Evolutionary conservation across 2,329 filamentous ascomycete genomes (phyloP).

Genomic region (Xylariales sp.): DNA sequence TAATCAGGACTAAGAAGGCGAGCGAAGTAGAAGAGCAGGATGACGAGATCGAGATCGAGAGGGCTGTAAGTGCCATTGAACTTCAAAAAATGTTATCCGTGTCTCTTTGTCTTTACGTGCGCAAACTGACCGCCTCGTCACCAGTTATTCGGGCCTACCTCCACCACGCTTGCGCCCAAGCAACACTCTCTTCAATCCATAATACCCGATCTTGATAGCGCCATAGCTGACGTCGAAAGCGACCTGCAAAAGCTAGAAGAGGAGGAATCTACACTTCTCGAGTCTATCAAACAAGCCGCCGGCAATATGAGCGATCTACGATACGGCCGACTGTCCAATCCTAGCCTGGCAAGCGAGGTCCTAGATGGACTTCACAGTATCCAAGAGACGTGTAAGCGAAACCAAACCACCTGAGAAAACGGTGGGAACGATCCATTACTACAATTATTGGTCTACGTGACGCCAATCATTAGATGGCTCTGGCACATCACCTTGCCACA

Average conservation of each 20-base stretch:
- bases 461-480: background rate
- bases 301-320: slow-evolving; percentile 83
- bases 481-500: background rate
- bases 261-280: slow-evolving; percentile 70
- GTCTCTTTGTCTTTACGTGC: background rate
- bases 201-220: slow-evolving; percentile 75
- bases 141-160: slow-evolving; percentile 69
- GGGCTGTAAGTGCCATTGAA: slow-evolving; percentile 57
- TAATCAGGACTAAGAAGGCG: slow-evolving; percentile 64
- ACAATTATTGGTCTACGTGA: slow-evolving; percentile 33
- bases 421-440: slow-evolving; percentile 39
- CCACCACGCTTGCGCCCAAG: slow-evolving; percentile 57
- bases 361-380: slow-evolving; percentile 73
- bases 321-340: slow-evolving; percentile 79
- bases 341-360: slow-evolving; percentile 72
- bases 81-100: background rate
- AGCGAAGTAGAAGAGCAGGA: slow-evolving; percentile 68
- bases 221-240: slow-evolving; percentile 72
- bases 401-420: slow-evolving; percentile 45
- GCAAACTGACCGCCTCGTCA: slow-evolving; percentile 35
- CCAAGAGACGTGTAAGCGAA: slow-evolving; percentile 70
- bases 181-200: slow-evolving; percentile 73
- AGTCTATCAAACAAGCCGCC: slow-evolving; percentile 72
- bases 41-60: slow-evolving; percentile 72
- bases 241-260: slow-evolving; percentile 74